A percentile compares a stretch with the other conserved stretches of the same genome.
Evolutionary conservation across 345 rosid genomes (phyloP).

Genomic region (Garcia nutans): DNA sequence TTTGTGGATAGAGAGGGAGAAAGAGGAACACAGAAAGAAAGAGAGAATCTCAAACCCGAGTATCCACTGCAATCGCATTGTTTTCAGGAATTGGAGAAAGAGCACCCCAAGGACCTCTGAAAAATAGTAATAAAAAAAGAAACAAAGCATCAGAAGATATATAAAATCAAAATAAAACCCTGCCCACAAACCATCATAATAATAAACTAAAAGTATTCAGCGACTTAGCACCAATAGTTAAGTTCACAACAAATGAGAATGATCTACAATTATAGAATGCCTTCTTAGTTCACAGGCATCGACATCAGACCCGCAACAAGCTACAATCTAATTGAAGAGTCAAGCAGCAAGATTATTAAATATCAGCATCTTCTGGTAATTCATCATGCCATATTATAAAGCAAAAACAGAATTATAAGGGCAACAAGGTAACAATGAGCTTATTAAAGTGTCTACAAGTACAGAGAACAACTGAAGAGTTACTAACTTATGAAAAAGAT

Average conservation of each 20-base stretch:
- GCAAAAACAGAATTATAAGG: background rate
- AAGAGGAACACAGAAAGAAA: background rate
- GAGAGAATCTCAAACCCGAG: constrained; percentile 43
- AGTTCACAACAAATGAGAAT: background rate
- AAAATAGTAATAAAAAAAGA: constrained; percentile 5
- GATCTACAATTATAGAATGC: background rate
- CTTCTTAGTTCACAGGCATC: background rate
- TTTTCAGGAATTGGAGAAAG: constrained; percentile 91
- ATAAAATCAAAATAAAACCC: background rate
- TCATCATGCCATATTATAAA: background rate
- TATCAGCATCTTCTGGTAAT: background rate
- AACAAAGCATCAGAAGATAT: constrained; percentile 14
- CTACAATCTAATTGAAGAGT: background rate
- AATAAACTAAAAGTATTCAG: background rate
- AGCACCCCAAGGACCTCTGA: constrained; percentile 97
- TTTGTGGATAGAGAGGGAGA: background rate
- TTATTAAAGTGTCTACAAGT: background rate
- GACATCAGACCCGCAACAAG: background rate
- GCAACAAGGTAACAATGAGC: background rate
- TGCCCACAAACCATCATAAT: background rate
- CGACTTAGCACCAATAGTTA: background rate
- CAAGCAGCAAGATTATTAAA: background rate
- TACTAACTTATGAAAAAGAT: background rate
- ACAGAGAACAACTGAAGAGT: background rate
- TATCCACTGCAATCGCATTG: constrained; percentile 74